Conservation (phyloP, 805 yeast genomes). For the Lipomyces japonicus region DNA sequence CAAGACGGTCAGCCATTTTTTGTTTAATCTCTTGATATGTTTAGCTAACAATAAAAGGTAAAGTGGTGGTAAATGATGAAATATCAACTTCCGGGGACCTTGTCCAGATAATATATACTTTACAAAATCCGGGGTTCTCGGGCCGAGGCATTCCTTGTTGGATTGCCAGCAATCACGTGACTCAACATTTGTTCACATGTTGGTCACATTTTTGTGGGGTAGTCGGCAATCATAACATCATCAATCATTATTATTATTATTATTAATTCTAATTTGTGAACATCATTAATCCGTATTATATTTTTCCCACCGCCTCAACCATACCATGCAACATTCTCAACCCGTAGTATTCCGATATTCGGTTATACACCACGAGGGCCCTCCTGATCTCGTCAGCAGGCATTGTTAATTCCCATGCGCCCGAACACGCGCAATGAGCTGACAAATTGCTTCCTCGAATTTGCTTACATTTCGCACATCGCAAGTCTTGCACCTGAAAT, state of each 20-base stretch:
- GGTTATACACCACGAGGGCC: conserved; percentile 49
- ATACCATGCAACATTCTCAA: conserved; percentile 45
- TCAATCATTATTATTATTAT: neutral
- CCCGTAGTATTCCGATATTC: conserved; percentile 58
- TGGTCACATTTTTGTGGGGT: too few species aligned
- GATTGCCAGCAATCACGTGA: too few species aligned
- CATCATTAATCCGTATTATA: neutral
- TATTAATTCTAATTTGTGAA: neutral
- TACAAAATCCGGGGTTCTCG: too few species aligned
- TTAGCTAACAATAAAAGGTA: too few species aligned
- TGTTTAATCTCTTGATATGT: too few species aligned
- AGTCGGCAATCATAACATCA: too few species aligned
- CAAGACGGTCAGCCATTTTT: conserved; percentile 17
- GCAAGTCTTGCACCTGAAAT: conserved; percentile 74
- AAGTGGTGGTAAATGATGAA: too few species aligned
- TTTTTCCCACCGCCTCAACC: conserved; percentile 10
- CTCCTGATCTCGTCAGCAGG: conserved; percentile 45
- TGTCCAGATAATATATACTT: too few species aligned
- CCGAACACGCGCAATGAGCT: conserved; percentile 81
- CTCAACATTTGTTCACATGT: too few species aligned
- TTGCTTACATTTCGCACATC: conserved; percentile 71
- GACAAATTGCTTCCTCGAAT: conserved; percentile 67
- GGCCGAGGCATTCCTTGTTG: too few species aligned
- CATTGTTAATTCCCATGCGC: conserved; percentile 67
- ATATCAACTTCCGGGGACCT: too few species aligned